Conservation (phyloP, 352 stramenopile species). For the Globisporangium splendens region DNA sequence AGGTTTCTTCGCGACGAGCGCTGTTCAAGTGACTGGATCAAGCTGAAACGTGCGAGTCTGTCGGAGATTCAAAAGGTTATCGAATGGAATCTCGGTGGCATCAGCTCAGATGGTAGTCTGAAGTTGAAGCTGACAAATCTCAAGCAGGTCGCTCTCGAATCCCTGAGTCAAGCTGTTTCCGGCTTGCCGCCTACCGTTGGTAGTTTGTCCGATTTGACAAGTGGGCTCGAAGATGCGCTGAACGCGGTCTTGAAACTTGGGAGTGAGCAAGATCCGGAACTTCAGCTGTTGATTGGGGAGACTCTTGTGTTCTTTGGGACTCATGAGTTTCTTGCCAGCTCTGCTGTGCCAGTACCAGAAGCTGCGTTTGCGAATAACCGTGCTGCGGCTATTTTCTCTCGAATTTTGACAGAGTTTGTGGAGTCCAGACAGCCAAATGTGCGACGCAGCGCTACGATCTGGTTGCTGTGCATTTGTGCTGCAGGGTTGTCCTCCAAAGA, state of each 20-base stretch:
- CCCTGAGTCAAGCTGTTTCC: constrained; percentile 25
- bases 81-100: constrained; percentile 34
- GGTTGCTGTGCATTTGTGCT: constrained; percentile 67
- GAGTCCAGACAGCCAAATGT: constrained; percentile 36
- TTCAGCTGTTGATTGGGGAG: constrained; percentile 57
- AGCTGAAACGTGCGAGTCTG: constrained; percentile 28
- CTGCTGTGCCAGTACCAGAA: neutral
- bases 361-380: constrained; percentile 21
- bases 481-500: constrained; percentile 26
- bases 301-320: constrained; percentile 49
- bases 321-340: constrained; percentile 23
- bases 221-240: constrained; percentile 22
- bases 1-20: constrained; percentile 19
- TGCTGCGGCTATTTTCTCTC: constrained; percentile 34
- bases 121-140: constrained; percentile 31
- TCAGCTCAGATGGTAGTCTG: constrained; percentile 43
- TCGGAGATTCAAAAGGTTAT: constrained; percentile 27
- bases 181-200: constrained; percentile 21
- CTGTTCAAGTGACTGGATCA: constrained; percentile 23
- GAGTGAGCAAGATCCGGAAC: constrained; percentile 26
- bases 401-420: constrained; percentile 31
- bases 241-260: constrained; percentile 22
- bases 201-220: neutral
- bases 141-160: constrained; percentile 41
- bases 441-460: constrained; percentile 55